Evolutionary conservation across 192 early-diverging fungal species (phyloP).

Genomic region (Funneliformis geosporum): DNA sequence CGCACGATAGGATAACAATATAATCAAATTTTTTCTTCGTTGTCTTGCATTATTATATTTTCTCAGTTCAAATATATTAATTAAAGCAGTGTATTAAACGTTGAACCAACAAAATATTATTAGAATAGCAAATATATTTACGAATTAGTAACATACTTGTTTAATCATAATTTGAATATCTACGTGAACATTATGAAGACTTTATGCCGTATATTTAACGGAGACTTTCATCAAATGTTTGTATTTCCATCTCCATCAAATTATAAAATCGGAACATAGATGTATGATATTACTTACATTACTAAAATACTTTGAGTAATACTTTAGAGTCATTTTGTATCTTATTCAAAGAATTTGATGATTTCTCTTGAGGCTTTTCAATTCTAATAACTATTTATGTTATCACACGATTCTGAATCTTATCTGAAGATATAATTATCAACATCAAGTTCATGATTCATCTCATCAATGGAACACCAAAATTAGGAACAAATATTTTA

Average conservation of each 20-base stretch:
- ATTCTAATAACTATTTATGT: too few relatives aligned
- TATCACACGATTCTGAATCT: too few relatives aligned
- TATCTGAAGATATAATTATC: too few relatives aligned
- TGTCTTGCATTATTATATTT: constrained; percentile 56
- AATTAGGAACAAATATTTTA: constrained; percentile 68
- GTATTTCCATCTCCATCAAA: constrained; percentile 78
- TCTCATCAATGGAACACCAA: constrained; percentile 51
- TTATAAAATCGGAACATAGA: constrained; percentile 44
- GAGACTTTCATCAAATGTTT: constrained; percentile 83
- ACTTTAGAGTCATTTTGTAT: constrained; percentile 18
- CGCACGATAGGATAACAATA: constrained; percentile 86
- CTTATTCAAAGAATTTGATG: constrained; percentile 14
- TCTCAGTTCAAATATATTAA: constrained; percentile 70
- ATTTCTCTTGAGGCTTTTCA: constrained; percentile 34
- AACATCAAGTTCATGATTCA: constrained; percentile 53
- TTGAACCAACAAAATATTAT: background rate
- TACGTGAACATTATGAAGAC: constrained; percentile 89
- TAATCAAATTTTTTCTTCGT: constrained; percentile 67
- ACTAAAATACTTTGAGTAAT: too few relatives aligned
- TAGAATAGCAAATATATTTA: constrained; percentile 11
- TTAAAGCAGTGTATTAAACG: constrained; percentile 64
- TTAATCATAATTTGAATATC: constrained; percentile 86
- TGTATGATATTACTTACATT: too few relatives aligned
- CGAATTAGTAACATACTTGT: constrained; percentile 59
- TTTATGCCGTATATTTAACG: constrained; percentile 86